These are phyloP conservation scores for Calocera cornea DNA, from an alignment of 768 basidiomycete genomes.

Conservation along the genomic window DNA sequence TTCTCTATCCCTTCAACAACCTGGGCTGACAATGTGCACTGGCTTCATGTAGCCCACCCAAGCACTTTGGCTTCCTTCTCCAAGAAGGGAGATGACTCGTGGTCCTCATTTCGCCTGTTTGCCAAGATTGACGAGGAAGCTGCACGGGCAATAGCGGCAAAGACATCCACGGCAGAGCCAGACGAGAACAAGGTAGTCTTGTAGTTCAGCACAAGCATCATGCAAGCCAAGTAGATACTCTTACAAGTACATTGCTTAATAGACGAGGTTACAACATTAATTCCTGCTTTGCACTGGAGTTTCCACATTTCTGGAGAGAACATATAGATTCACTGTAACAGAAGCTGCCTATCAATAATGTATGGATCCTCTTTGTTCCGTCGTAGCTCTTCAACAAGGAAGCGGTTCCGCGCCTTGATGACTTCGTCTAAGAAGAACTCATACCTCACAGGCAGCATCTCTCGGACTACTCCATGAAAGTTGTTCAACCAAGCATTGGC, in stretches of 20 bases:
- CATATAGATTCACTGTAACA: not conserved
- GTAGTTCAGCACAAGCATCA: too few relatives aligned
- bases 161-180: too few relatives aligned
- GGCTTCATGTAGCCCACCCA: not conserved
- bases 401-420: slow-evolving; percentile 21
- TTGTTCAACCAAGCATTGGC: too few relatives aligned
- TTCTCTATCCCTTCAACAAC: not conserved
- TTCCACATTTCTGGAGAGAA: not conserved
- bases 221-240: not conserved
- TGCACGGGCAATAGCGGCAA: too few relatives aligned
- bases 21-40: not conserved
- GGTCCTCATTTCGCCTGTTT: not conserved
- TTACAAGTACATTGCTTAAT: not conserved
- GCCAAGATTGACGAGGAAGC: not conserved
- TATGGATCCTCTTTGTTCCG: not conserved
- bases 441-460: too few relatives aligned
- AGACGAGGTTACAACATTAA: not conserved
- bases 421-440: too few relatives aligned
- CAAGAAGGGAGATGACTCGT: not conserved
- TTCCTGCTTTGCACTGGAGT: not conserved
- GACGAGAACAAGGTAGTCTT: too few relatives aligned
- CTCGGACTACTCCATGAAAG: too few relatives aligned
- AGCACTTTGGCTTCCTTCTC: not conserved
- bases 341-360: not conserved
- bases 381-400: not conserved